Evolutionary conservation across 208 protist genomes (phyloP), one percentile per base, ranked within the genome.

Genomic region (Borovskyia barvae): DNA sequence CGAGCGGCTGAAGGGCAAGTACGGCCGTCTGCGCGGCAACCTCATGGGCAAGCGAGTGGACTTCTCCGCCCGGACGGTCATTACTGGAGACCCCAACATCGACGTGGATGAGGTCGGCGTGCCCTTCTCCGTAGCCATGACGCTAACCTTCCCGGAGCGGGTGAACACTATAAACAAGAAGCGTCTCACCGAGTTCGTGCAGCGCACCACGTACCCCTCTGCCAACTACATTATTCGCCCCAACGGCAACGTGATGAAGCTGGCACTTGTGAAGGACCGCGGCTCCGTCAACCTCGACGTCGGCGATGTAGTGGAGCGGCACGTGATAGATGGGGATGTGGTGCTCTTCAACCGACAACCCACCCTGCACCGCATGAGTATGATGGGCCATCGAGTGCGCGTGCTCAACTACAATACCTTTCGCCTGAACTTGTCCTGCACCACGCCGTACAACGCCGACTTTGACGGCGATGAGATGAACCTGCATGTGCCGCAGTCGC

Each of bases 391-490:
- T 66, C 78, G 85, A n/a, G 82, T 97, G 17, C 96, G 94, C 20
- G 86, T 99, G 42, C 87, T 99, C 50, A 98, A 98, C 53, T 99
- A 98, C 80, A 98, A 95, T 35, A 99, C 99, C 8, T 99, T 99
- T 71, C 92, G 99, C 56, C 81, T 99, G 3, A 99, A 99, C 82
- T 85, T 99, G 5, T 98, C 86, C 29, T 97, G 97, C 51, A 99
- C 98, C 0, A 97, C 98, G 29, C 98, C 99, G 41, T 99, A 99
- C 80, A 99, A 99, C 80, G 99, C 99, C 25, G 99, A 99, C 77
- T 99, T 99, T 66, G 99, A 99, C 82, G 99, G 99, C 47, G 99
- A 99, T 77, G 99, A 99, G 82, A 99, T 99, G 99, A 99, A 99
- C 80, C 65, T 99, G 50, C 99, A 99, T 78, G 95, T 99, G 9